These are phyloP conservation scores for Hansfordia pulvinata DNA, from an alignment of 2,329 filamentous ascomycete species.

Conservation along the genomic window DNA sequence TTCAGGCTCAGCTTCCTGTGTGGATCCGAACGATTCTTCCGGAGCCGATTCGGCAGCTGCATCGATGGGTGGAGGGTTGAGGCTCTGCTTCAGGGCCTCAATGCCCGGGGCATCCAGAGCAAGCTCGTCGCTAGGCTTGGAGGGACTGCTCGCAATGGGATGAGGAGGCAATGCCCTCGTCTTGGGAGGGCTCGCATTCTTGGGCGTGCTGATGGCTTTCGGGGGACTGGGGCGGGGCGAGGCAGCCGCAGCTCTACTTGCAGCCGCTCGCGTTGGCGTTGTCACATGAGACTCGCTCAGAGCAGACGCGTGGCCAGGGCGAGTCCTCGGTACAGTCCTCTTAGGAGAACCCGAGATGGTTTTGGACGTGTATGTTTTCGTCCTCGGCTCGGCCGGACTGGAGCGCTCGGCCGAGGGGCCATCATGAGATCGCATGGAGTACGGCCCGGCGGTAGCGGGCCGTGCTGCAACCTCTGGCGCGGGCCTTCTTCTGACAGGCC, in stretches of 20 bases:
- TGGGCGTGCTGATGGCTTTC: too few relatives aligned
- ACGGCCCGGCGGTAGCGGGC: slow-evolving; percentile 52
- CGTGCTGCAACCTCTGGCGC: slow-evolving; percentile 43
- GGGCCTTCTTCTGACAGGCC: slow-evolving; percentile 42
- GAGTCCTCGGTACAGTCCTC: slow-evolving; percentile 29
- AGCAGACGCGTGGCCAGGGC: slow-evolving; percentile 32
- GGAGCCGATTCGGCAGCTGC: too few relatives aligned
- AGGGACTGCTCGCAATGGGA: too few relatives aligned
- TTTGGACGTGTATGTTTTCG: slow-evolving; percentile 35
- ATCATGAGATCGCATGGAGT: slow-evolving; percentile 45
- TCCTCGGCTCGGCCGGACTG: slow-evolving; percentile 31
- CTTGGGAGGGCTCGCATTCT: too few relatives aligned
- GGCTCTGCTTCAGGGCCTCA: slow-evolving; percentile 25
- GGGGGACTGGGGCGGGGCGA: too few relatives aligned
- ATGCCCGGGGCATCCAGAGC: too few relatives aligned
- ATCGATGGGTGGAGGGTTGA: slow-evolving; percentile 13
- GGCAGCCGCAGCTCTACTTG: slow-evolving; percentile 18
- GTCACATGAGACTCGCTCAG: slow-evolving; percentile 35
- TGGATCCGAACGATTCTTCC: too few relatives aligned
- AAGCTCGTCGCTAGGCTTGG: too few relatives aligned
- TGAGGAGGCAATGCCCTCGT: too few relatives aligned
- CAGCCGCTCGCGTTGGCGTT: slow-evolving; percentile 24
- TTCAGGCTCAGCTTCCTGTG: too few relatives aligned
- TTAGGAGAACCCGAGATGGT: slow-evolving; percentile 38
- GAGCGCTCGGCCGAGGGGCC: slow-evolving; percentile 23